phyloP scores from a whole-genome alignment of 257 asterid species.

The Striga asiatica region DNA sequence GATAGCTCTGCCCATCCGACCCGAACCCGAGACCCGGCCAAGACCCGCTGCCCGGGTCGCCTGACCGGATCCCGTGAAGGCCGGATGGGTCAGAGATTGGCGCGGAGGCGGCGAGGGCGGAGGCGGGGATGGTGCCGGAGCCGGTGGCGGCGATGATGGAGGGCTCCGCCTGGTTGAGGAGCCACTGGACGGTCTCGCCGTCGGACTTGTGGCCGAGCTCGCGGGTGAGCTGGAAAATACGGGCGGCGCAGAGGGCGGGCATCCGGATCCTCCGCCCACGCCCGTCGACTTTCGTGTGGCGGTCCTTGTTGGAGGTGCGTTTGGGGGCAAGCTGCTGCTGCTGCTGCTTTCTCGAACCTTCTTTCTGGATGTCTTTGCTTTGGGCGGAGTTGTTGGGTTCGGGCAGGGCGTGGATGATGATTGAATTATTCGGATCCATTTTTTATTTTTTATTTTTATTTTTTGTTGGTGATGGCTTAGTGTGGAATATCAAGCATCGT shows the following conservation, averaged over 20 bases:
- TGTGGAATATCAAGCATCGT: not conserved
- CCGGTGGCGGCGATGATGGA: conserved; percentile 75
- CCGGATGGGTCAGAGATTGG: conserved; percentile 42
- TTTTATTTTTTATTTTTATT: not conserved
- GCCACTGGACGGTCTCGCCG: conserved; percentile 75
- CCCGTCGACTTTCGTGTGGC: conserved; percentile 75
- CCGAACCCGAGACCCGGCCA: conserved; percentile 36
- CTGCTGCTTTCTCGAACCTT: conserved; percentile 33
- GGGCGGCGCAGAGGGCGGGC: conserved; percentile 77
- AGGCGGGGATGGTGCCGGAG: conserved; percentile 63
- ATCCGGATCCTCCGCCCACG: conserved; percentile 69
- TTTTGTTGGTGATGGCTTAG: not conserved
- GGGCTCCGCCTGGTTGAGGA: conserved; percentile 61
- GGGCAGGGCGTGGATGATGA: conserved; percentile 9
- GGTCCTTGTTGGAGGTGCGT: conserved; percentile 56
- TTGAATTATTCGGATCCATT: conserved; percentile 57
- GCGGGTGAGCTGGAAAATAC: conserved; percentile 62
- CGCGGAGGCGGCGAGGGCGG: conserved; percentile 48
- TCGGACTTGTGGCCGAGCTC: conserved; percentile 81
- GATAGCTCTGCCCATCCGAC: conserved; percentile 36
- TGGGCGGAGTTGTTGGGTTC: conserved; percentile 22
- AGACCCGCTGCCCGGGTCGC: conserved; percentile 31
- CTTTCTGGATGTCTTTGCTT: conserved; percentile 35
- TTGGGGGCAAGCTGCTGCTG: conserved; percentile 43
- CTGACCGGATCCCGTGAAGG: conserved; percentile 42